Percentiles rank a stretch among this genome's conserved stretches.
These are phyloP conservation scores for Hibiscus trionum DNA, from an alignment of 345 rosid species.

Conservation along the genomic window DNA sequence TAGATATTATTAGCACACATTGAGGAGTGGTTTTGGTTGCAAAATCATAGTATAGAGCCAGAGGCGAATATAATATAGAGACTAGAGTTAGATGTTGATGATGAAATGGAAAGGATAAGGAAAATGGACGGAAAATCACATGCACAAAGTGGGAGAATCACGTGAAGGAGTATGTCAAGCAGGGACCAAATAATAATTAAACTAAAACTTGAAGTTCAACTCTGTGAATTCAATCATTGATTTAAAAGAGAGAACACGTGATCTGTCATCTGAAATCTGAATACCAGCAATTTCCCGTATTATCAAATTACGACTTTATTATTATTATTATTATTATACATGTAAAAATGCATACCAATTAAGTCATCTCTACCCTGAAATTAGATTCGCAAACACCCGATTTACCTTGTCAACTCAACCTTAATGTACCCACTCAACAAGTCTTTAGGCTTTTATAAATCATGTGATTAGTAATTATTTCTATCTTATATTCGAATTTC, in stretches of 20 bases:
- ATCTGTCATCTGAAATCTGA: too few relatives aligned
- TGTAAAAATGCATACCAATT: not conserved
- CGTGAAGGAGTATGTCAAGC: conserved; percentile 29
- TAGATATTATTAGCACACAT: not conserved
- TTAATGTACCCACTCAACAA: not conserved
- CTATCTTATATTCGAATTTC: too few relatives aligned
- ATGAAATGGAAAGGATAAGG: not conserved
- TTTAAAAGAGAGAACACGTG: too few relatives aligned
- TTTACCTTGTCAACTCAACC: conserved; percentile 12
- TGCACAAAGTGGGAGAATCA: conserved; percentile 36
- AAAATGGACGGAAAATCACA: conserved; percentile 25
- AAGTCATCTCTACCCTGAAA: conserved; percentile 11
- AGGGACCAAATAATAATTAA: conserved; percentile 19
- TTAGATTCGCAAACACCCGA: conserved; percentile 12
- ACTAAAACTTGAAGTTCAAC: too few relatives aligned
- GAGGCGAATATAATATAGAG: not conserved
- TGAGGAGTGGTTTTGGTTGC: not conserved
- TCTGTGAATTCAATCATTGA: not conserved
- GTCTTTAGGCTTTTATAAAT: too few relatives aligned
- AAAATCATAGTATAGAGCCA: not conserved
- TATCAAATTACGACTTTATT: too few relatives aligned
- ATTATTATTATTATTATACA: too few relatives aligned
- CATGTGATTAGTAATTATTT: too few relatives aligned
- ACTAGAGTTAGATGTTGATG: too few relatives aligned
- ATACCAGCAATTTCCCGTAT: too few relatives aligned